A percentile compares a stretch with the other conserved stretches of the same genome.
These are phyloP conservation scores for Amesomyces nigricolor DNA, from an alignment of 2,329 filamentous ascomycete genomes.

Conservation along the genomic window DNA sequence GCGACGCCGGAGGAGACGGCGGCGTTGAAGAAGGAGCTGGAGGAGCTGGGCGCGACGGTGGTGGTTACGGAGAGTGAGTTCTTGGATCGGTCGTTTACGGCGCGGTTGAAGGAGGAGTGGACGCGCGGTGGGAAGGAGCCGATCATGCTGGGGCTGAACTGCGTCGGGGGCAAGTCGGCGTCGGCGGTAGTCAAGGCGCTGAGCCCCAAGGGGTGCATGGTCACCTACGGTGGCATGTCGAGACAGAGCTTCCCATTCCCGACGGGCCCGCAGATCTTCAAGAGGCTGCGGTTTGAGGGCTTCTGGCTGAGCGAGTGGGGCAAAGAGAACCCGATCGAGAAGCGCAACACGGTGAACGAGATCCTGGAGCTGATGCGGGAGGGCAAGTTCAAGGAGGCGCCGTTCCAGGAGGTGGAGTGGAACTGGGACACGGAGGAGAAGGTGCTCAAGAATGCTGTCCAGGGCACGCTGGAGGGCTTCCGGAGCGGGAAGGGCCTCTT, in stretches of 20 bases:
- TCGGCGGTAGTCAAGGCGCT: conserved; percentile 72
- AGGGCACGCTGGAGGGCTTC: conserved; percentile 78
- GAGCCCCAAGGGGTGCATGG: conserved; percentile 62
- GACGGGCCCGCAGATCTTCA: conserved; percentile 85
- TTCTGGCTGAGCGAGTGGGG: conserved; percentile 96
- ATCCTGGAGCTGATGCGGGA: conserved; percentile 69
- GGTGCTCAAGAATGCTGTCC: conserved; percentile 65
- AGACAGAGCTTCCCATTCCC: conserved; percentile 78
- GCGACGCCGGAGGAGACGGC: conserved; percentile 59
- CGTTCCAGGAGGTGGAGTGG: conserved; percentile 79
- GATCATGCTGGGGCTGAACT: conserved; percentile 79
- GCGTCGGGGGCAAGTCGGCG: conserved; percentile 84
- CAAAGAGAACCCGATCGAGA: conserved; percentile 64
- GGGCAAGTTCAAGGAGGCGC: conserved; percentile 76
- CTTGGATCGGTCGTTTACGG: conserved; percentile 53
- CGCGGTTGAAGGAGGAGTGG: conserved; percentile 52
- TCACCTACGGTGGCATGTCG: conserved; percentile 95
- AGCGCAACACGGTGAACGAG: conserved; percentile 76
- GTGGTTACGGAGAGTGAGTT: conserved; percentile 55
- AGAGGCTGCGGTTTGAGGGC: conserved; percentile 79
- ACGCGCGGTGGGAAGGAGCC: conserved; percentile 67
- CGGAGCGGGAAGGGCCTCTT: conserved; percentile 86
- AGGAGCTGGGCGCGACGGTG: conserved; percentile 49
- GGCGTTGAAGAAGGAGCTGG: conserved; percentile 48
- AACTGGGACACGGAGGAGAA: conserved; percentile 70